phyloP scores from a whole-genome alignment of 306 rosid genomes.

The Alnus rubra region DNA sequence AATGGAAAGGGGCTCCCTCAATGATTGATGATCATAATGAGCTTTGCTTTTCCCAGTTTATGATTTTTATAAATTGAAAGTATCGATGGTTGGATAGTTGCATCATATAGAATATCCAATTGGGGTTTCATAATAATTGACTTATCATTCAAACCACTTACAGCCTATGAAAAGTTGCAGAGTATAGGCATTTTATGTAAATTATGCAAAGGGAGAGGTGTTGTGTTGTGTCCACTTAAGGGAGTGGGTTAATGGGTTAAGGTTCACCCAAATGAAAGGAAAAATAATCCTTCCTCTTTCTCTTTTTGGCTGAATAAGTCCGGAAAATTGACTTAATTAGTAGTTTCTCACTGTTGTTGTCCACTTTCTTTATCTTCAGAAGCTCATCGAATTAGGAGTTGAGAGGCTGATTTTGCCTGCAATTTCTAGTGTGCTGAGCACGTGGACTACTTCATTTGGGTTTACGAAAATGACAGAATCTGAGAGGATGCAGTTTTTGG shows the following conservation, averaged over 20 bases:
- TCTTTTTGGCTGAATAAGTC: constrained; percentile 3
- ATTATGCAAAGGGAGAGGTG: constrained; percentile 1
- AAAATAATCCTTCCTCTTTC: background rate
- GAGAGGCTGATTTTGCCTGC: constrained; percentile 89
- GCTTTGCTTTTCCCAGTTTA: too few relatives aligned
- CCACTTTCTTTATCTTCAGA: constrained; percentile 43
- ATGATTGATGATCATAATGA: too few relatives aligned
- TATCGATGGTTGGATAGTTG: background rate
- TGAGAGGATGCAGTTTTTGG: constrained; percentile 66
- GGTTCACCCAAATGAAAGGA: background rate
- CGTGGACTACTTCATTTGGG: constrained; percentile 81
- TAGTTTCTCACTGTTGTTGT: background rate
- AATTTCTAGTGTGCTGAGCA: constrained; percentile 61
- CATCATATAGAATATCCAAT: background rate
- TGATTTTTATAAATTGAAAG: background rate
- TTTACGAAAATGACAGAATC: constrained; percentile 58
- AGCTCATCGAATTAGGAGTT: constrained; percentile 68
- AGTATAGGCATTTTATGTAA: background rate
- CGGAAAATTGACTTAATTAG: background rate
- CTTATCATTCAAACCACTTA: background rate
- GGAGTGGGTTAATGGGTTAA: background rate
- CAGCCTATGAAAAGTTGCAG: background rate
- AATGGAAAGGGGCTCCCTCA: too few relatives aligned
- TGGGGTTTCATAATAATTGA: background rate
- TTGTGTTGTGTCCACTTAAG: background rate